phyloP scores from a whole-genome alignment of 2,329 filamentous ascomycete genomes.

The Penicillium sp. region DNA sequence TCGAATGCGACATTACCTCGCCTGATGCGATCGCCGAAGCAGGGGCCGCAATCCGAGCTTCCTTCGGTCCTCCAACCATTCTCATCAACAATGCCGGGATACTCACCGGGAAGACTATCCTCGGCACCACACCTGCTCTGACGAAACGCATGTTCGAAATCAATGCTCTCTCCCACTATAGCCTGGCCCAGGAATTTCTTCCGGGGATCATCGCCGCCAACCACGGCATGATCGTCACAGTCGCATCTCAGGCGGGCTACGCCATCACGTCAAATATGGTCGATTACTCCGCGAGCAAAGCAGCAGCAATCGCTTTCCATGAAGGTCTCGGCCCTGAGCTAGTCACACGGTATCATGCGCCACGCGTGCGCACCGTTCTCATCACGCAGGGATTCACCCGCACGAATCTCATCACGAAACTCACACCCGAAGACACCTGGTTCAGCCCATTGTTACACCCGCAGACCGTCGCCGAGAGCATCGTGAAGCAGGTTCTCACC shows the following conservation, averaged over 20 bases:
- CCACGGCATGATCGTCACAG: conserved; percentile 68
- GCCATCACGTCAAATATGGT: conserved; percentile 57
- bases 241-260: conserved; percentile 60
- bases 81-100: conserved; percentile 43
- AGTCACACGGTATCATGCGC: conserved; percentile 55
- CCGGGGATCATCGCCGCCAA: conserved; percentile 57
- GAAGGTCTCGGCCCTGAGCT: conserved; percentile 59
- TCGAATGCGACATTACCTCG: conserved; percentile 63
- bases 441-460: conserved; percentile 52
- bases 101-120: conserved; percentile 54
- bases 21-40: conserved; percentile 48
- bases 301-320: conserved; percentile 61
- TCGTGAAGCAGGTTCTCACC: conserved; percentile 55
- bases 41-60: conserved; percentile 49
- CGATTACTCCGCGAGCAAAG: conserved; percentile 63
- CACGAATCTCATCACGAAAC: conserved; percentile 56
- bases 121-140: conserved; percentile 53
- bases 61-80: conserved; percentile 60
- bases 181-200: conserved; percentile 61
- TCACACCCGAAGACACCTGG: conserved; percentile 48
- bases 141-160: conserved; percentile 63
- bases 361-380: conserved; percentile 57
- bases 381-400: conserved; percentile 60
- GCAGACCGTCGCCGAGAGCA: conserved; percentile 58
- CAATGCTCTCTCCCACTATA: conserved; percentile 63